Conservation (phyloP, 257 asterid species). For the Galeopsis tetrahit region DNA sequence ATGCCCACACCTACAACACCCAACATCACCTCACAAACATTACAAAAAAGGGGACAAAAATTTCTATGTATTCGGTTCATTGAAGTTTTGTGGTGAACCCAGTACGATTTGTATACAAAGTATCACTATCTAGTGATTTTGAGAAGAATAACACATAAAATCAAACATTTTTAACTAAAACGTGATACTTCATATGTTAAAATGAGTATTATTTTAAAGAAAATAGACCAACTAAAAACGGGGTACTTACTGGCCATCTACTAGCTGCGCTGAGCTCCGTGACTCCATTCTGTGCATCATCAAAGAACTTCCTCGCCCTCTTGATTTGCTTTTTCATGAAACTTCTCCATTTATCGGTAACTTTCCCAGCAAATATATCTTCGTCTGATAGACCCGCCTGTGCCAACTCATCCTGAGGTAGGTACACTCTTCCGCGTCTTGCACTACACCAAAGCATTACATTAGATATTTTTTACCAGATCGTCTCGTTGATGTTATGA, state of each 20-base stretch:
- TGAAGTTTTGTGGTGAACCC: too few species aligned
- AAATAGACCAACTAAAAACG: neutral
- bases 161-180: too few species aligned
- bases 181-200: too few species aligned
- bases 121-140: too few species aligned
- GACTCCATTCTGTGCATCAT: constrained; percentile 85
- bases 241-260: constrained; percentile 89
- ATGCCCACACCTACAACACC: constrained; percentile 79
- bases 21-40: neutral
- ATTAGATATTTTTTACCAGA: neutral
- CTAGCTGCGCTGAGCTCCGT: constrained; percentile 89
- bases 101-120: too few species aligned
- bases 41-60: neutral
- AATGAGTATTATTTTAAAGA: too few species aligned
- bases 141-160: too few species aligned
- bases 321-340: constrained; percentile 93
- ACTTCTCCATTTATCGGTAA: constrained; percentile 89
- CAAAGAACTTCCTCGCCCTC: constrained; percentile 90
- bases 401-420: constrained; percentile 94
- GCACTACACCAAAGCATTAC: constrained; percentile 55
- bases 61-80: too few species aligned
- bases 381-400: constrained; percentile 90
- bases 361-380: constrained; percentile 83
- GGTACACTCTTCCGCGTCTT: constrained; percentile 87
- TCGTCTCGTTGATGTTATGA: neutral